These are phyloP conservation scores for Suillus spraguei DNA, from an alignment of 768 basidiomycete genomes.

Conservation along the genomic window DNA sequence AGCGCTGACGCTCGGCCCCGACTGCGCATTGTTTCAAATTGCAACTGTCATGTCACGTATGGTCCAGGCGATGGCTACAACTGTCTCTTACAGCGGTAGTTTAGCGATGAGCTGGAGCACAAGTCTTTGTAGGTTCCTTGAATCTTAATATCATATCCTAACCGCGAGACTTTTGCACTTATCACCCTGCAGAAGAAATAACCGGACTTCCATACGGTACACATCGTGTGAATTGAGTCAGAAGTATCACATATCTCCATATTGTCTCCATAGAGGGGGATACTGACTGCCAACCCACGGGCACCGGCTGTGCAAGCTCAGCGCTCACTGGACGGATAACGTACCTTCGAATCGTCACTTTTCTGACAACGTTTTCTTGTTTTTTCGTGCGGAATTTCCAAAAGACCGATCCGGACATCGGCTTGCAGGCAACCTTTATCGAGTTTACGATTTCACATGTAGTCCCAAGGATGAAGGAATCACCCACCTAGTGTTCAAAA, in stretches of 20 bases:
- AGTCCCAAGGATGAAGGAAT: not conserved
- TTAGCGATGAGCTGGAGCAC: not conserved
- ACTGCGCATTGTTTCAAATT: not conserved
- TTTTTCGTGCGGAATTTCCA: conserved; percentile 1
- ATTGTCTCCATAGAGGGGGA: not conserved
- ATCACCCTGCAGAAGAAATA: not conserved
- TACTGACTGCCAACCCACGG: too few species aligned
- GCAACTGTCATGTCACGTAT: not conserved
- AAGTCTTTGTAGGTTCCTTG: not conserved
- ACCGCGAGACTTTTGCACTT: conserved; percentile 3
- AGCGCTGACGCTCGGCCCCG: not conserved
- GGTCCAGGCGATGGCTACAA: too few species aligned
- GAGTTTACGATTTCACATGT: not conserved
- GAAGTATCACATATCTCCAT: not conserved
- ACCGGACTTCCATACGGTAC: not conserved
- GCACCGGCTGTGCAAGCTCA: not conserved
- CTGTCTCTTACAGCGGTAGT: too few species aligned
- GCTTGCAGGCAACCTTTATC: not conserved
- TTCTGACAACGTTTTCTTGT: not conserved
- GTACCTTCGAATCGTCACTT: not conserved
- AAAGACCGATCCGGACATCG: not conserved
- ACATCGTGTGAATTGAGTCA: not conserved
- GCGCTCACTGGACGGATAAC: not conserved
- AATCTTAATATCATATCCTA: not conserved
- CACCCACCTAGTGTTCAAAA: not conserved